These are phyloP conservation scores for Cladosporium sp. DNA, from an alignment of 2,329 filamentous ascomycete genomes.

Conservation along the genomic window DNA sequence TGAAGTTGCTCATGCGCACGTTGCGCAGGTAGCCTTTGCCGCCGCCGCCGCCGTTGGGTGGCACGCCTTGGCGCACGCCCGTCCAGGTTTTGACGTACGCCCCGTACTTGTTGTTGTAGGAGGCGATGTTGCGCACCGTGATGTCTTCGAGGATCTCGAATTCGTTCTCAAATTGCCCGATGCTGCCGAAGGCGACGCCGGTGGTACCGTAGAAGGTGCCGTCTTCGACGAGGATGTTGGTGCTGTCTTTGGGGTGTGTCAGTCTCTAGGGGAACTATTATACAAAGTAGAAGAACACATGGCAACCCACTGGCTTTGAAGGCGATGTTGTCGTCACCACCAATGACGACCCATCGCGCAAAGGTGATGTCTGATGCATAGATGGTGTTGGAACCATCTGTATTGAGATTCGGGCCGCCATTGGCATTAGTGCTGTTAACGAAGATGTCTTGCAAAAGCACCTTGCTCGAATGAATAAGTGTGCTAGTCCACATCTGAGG, in stretches of 20 bases:
- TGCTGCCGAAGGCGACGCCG: constrained; percentile 55
- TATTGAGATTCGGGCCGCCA: constrained; percentile 31
- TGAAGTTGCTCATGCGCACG: constrained; percentile 34
- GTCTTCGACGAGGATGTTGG: constrained; percentile 50
- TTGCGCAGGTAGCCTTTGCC: constrained; percentile 45
- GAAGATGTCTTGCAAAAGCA: constrained; percentile 49
- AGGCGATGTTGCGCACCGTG: constrained; percentile 42
- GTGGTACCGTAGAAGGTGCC: constrained; percentile 47
- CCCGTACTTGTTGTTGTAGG: constrained; percentile 12
- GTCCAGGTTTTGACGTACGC: constrained; percentile 55
- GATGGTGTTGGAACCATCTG: constrained; percentile 53
- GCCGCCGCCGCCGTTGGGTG: constrained; percentile 57
- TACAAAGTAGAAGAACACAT: not conserved
- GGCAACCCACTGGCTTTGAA: constrained; percentile 43
- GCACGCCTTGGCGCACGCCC: constrained; percentile 39
- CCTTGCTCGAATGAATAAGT: constrained; percentile 45
- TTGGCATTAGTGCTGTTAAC: constrained; percentile 47
- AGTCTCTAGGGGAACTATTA: no score
- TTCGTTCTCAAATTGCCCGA: constrained; percentile 50
- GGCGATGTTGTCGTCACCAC: constrained; percentile 53
- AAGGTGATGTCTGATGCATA: constrained; percentile 51
- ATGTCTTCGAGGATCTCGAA: constrained; percentile 51
- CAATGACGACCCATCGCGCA: constrained; percentile 46
- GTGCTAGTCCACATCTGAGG: constrained; percentile 59
- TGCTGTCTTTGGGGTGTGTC: constrained; percentile 36